phyloP scores from a whole-genome alignment of 2,329 filamentous ascomycete species.

The Neonectria coccinea region DNA sequence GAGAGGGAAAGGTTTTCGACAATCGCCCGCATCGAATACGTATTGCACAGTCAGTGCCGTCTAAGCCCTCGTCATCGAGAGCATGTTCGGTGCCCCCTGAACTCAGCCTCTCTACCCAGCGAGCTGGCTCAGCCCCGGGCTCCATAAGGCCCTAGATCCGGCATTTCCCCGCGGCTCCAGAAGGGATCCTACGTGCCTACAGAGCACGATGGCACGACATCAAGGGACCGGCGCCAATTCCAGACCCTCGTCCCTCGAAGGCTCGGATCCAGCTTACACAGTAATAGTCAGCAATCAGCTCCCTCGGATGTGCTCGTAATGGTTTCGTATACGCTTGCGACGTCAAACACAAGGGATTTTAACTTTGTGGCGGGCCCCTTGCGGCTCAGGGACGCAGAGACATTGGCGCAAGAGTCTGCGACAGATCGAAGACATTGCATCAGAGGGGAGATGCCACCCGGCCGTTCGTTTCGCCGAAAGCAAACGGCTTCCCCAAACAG shows the following conservation, averaged over 20 bases:
- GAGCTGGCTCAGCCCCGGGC: constrained; percentile 17
- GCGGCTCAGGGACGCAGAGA: constrained; percentile 2
- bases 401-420: constrained; percentile 13
- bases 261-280: not conserved
- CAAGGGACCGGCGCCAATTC: constrained; percentile 17
- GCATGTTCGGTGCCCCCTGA: not conserved
- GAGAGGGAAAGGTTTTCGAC: constrained; percentile 12
- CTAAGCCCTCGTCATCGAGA: constrained; percentile 1
- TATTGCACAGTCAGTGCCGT: not conserved
- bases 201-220: constrained; percentile 14
- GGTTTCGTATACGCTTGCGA: not conserved
- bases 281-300: not conserved
- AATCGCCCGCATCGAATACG: constrained; percentile 11
- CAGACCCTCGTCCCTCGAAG: constrained; percentile 15
- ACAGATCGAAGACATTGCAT: constrained; percentile 24
- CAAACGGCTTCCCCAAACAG: constrained; percentile 20
- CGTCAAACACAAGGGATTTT: not conserved
- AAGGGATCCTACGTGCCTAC: constrained; percentile 15
- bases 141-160: constrained; percentile 14
- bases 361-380: constrained; percentile 1
- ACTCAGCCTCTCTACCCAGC: constrained; percentile 14
- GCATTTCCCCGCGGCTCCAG: constrained; percentile 25
- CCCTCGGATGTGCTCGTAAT: constrained; percentile 3
- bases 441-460: constrained; percentile 9
- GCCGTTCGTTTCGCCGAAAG: constrained; percentile 27